phyloP scores from a whole-genome alignment of 441 rosid species.

The Populus hybrid region DNA sequence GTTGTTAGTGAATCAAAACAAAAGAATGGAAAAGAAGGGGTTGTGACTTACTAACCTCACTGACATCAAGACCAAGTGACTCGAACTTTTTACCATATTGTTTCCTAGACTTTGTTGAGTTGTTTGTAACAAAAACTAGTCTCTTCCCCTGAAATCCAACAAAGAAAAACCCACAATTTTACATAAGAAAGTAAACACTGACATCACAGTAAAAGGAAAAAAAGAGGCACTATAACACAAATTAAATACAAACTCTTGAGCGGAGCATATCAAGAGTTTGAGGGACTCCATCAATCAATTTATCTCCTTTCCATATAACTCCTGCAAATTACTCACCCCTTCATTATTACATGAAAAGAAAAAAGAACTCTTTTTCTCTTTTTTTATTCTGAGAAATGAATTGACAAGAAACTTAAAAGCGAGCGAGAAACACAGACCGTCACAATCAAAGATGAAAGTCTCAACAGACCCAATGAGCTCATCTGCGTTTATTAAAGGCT shows the following conservation, averaged over 20 bases:
- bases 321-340: conserved; percentile 37
- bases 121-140: conserved; percentile 86
- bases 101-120: conserved; percentile 78
- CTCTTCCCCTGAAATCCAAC: conserved; percentile 59
- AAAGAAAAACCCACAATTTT: not conserved
- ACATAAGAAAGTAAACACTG: not conserved
- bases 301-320: conserved; percentile 92
- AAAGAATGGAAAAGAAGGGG: not conserved
- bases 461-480: conserved; percentile 74
- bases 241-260: conserved; percentile 43
- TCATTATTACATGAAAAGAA: not conserved
- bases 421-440: conserved; percentile 37
- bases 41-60: conserved; percentile 43
- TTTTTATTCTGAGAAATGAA: not conserved
- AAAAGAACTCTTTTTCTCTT: too few relatives aligned
- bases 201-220: not conserved
- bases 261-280: conserved; percentile 71
- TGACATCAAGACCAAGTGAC: conserved; percentile 68
- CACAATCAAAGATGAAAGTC: conserved; percentile 92
- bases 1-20: not conserved
- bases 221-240: not conserved
- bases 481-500: conserved; percentile 42
- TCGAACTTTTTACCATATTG: conserved; percentile 75
- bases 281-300: conserved; percentile 77
- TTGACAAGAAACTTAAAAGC: not conserved